Conservation (phyloP, 1,284 basidiomycete genomes). For the Fomitopsis betulina region DNA sequence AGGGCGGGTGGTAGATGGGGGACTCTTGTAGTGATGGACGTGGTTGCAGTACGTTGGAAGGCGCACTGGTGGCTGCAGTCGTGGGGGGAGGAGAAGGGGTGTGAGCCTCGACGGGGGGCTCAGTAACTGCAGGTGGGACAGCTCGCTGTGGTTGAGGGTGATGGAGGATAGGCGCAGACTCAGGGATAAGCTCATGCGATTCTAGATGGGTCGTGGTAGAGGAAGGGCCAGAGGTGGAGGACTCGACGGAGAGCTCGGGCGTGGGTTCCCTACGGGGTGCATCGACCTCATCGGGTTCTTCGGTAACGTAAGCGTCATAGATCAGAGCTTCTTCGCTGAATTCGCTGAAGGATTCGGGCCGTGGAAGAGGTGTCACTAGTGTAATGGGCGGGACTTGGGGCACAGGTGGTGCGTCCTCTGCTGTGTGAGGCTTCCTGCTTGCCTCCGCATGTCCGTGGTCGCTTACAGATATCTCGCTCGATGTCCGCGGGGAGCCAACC, state of each 20-base stretch:
- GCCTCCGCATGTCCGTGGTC: conserved; percentile 53
- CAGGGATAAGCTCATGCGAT: conserved; percentile 14
- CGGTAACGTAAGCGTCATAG: conserved; percentile 69
- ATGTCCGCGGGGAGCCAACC: conserved; percentile 17
- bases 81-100: conserved; percentile 33
- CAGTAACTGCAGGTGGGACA: conserved; percentile 26
- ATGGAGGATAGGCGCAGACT: conserved; percentile 42
- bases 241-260: conserved; percentile 13
- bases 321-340: conserved; percentile 78
- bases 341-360: conserved; percentile 71
- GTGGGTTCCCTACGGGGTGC: neutral
- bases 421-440: conserved; percentile 20
- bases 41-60: conserved; percentile 19
- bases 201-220: conserved; percentile 6
- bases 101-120: conserved; percentile 34
- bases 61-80: conserved; percentile 35
- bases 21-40: conserved; percentile 25
- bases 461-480: conserved; percentile 57
- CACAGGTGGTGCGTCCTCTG: conserved; percentile 8
- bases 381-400: conserved; percentile 10
- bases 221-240: conserved; percentile 4
- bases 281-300: conserved; percentile 20
- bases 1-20: conserved; percentile 23
- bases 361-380: conserved; percentile 24
- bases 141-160: conserved; percentile 48